Evolutionary conservation across 176 grass and related monocot species (phyloP).

Genomic region (Bromus sterilis): DNA sequence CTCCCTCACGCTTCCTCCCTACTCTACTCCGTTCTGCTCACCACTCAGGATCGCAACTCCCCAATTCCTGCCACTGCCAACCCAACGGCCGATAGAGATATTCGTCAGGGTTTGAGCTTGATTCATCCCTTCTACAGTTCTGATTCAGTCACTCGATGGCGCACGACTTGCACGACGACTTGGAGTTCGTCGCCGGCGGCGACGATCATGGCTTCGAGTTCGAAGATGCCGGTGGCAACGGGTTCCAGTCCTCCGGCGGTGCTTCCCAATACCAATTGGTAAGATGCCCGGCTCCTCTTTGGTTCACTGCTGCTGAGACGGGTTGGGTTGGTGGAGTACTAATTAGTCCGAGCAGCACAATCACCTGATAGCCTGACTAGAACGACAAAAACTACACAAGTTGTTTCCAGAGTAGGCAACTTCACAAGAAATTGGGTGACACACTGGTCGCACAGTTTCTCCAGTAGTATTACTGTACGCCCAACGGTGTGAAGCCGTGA

Average conservation of each 20-base stretch:
- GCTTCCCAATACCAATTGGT: background rate
- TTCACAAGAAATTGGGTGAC: background rate
- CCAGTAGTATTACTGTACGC: background rate
- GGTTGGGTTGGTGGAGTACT: background rate
- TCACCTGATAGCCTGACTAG: background rate
- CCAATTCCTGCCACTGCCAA: background rate
- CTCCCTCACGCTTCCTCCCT: background rate
- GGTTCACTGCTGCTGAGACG: background rate
- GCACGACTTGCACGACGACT: constrained; percentile 36
- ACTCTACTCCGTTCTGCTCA: background rate
- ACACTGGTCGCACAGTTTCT: no score
- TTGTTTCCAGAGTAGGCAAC: background rate
- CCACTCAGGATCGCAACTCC: background rate
- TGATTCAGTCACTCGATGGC: background rate
- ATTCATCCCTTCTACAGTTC: background rate
- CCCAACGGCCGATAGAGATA: background rate
- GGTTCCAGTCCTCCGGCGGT: background rate
- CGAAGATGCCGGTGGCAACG: background rate
- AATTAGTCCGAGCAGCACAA: no score
- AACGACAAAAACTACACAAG: background rate
- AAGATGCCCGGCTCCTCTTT: background rate
- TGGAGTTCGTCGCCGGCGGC: constrained; percentile 17
- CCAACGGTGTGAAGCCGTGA: background rate
- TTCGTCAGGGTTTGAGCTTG: background rate
- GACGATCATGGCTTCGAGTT: background rate